phyloP scores from a whole-genome alignment of 306 rosid genomes.

The Mimosa bimucronata region DNA sequence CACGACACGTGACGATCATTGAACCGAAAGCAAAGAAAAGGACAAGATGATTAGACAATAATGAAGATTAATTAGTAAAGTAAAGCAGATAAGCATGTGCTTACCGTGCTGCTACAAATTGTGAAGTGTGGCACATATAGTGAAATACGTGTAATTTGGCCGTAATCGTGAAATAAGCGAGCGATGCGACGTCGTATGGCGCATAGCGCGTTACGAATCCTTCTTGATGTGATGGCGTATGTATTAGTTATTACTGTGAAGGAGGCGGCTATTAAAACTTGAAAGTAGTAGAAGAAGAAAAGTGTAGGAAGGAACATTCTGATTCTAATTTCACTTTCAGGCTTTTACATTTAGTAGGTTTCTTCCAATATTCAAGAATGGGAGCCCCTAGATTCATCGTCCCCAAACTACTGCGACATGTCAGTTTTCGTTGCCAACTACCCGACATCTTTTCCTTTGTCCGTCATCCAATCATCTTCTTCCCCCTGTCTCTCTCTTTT shows the following conservation, averaged over 20 bases:
- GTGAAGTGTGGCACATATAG: no score
- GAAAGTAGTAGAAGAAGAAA: conserved; percentile 4
- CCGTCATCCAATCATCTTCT: background rate
- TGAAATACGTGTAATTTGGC: background rate
- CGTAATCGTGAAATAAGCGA: no score
- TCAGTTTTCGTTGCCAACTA: conserved; percentile 40
- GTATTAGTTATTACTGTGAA: background rate
- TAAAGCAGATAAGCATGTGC: background rate
- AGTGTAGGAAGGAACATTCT: conserved; percentile 30
- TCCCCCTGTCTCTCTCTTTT: background rate
- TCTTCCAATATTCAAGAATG: conserved; percentile 6
- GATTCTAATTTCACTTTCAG: background rate
- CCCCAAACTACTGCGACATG: conserved; percentile 14
- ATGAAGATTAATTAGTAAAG: no score
- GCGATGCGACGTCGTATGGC: no score
- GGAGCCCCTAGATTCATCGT: conserved; percentile 4
- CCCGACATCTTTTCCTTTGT: conserved; percentile 24
- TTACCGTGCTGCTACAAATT: background rate
- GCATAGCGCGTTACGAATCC: background rate
- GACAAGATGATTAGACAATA: no score
- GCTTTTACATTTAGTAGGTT: background rate
- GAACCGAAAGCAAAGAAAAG: background rate
- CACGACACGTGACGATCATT: background rate
- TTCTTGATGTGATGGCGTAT: no score
- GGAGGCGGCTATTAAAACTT: background rate